Evolutionary conservation across 2,329 filamentous ascomycete genomes (phyloP).

Genomic region (Bipolaris sorokiniana): DNA sequence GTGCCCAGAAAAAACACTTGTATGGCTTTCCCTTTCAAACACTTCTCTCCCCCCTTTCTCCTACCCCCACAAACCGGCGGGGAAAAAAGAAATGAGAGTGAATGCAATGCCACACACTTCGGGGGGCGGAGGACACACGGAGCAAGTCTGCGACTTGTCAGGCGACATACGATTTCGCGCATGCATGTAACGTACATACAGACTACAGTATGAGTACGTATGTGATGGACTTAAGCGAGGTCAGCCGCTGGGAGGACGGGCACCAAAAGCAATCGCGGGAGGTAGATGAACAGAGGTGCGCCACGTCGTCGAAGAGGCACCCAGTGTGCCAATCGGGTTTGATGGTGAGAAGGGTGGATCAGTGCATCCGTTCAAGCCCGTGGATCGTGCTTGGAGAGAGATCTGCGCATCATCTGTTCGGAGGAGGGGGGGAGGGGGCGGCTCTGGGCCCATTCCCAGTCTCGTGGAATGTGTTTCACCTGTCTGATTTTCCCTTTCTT

Average conservation of each 20-base stretch:
- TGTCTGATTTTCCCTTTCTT: constrained; percentile 1
- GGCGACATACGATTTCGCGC: constrained; percentile 1
- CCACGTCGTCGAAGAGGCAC: constrained; percentile 5
- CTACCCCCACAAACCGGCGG: background rate
- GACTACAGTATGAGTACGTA: background rate
- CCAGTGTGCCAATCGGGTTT: constrained; percentile 17
- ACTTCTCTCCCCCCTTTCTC: too few species aligned
- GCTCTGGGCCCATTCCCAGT: constrained; percentile 10
- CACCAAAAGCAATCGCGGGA: constrained; percentile 17
- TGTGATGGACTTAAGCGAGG: constrained; percentile 21
- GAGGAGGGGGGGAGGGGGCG: background rate
- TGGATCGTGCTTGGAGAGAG: constrained; percentile 14
- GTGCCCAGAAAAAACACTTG: background rate
- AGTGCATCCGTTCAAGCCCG: constrained; percentile 15
- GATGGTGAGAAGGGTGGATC: constrained; percentile 10
- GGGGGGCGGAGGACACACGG: background rate
- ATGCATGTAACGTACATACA: background rate
- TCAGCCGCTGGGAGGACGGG: constrained; percentile 13
- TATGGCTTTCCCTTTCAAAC: too few species aligned
- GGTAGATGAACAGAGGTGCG: constrained; percentile 10
- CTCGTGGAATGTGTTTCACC: constrained; percentile 22
- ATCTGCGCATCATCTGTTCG: constrained; percentile 23
- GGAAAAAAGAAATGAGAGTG: constrained; percentile 10
- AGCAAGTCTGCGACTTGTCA: constrained; percentile 11
- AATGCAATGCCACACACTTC: background rate